These are phyloP conservation scores for Sarcomyxa edulis DNA, from an alignment of 768 basidiomycete genomes.

Conservation along the genomic window DNA sequence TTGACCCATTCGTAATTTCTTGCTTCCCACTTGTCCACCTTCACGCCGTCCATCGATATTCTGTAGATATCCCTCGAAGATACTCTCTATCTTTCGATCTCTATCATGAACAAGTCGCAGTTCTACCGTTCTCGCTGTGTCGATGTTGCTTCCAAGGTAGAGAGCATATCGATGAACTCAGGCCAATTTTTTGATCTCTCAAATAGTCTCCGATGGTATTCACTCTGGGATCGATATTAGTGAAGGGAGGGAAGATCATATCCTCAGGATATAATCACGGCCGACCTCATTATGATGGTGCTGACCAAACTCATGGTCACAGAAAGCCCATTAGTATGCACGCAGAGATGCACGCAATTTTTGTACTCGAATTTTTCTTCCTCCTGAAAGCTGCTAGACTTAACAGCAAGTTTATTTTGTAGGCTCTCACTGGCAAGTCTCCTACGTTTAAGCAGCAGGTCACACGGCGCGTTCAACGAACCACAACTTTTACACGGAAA, in stretches of 20 bases:
- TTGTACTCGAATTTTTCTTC: too few species aligned
- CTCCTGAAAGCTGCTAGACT: too few species aligned
- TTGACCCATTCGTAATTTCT: slow-evolving; percentile 1
- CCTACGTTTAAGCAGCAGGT: slow-evolving; percentile 50
- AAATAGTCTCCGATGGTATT: slow-evolving; percentile 38
- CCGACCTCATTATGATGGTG: slow-evolving; percentile 47
- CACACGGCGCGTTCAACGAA: slow-evolving; percentile 48
- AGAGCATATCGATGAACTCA: too few species aligned
- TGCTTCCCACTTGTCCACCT: background rate
- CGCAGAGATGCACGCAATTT: slow-evolving; percentile 58
- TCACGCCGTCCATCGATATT: slow-evolving; percentile 3
- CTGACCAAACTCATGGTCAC: slow-evolving; percentile 29
- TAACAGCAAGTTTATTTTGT: too few species aligned
- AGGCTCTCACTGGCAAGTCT: slow-evolving; percentile 40
- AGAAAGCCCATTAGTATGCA: slow-evolving; percentile 43
- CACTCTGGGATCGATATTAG: slow-evolving; percentile 37
- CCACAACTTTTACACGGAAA: slow-evolving; percentile 12
- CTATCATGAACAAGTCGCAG: slow-evolving; percentile 40
- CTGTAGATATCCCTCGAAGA: too few species aligned
- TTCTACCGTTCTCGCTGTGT: slow-evolving; percentile 47
- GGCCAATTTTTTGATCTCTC: too few species aligned
- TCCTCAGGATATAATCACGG: slow-evolving; percentile 51
- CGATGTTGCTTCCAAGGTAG: slow-evolving; percentile 39
- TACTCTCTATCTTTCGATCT: too few species aligned
- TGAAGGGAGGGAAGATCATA: slow-evolving; percentile 53